Conservation (phyloP, 2,329 filamentous ascomycete species). For the Botrytis aclada region DNA sequence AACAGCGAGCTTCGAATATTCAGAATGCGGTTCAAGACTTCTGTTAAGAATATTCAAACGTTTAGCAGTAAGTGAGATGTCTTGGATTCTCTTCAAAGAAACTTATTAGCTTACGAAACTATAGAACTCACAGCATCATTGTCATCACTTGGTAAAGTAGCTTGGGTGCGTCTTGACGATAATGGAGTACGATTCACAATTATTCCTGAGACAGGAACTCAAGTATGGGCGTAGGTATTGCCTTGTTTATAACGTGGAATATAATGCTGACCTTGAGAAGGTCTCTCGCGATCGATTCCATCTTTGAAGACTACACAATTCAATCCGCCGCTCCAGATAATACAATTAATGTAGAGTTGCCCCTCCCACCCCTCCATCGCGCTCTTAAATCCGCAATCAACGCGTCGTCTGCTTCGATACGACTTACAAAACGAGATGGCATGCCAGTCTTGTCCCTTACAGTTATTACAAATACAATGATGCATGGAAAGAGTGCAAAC, state of each 20-base stretch:
- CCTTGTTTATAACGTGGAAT: constrained; percentile 35
- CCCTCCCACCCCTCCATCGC: constrained; percentile 80
- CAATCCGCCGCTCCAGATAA: constrained; percentile 80
- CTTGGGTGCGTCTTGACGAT: constrained; percentile 67
- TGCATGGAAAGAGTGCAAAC: constrained; percentile 44
- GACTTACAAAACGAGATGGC: constrained; percentile 89
- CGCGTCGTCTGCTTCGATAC: constrained; percentile 76
- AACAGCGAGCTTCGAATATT: constrained; percentile 6
- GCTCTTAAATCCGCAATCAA: constrained; percentile 87
- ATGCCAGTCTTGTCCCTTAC: constrained; percentile 85
- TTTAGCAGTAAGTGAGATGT: constrained; percentile 53
- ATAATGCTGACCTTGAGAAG: constrained; percentile 37
- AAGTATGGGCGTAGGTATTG: constrained; percentile 83
- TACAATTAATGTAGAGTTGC: constrained; percentile 94
- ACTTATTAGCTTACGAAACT: constrained; percentile 21
- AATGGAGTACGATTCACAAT: constrained; percentile 90
- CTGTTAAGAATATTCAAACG: constrained; percentile 63
- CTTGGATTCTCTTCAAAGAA: not conserved
- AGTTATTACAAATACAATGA: constrained; percentile 71
- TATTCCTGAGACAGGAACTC: constrained; percentile 88
- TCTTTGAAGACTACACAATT: constrained; percentile 82
- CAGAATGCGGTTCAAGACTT: constrained; percentile 64
- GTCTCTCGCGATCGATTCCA: constrained; percentile 68
- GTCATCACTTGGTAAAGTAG: constrained; percentile 50
- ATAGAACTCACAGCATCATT: constrained; percentile 63